Conservation (phyloP, 2,329 filamentous ascomycete species). For the Alternaria viburni region DNA sequence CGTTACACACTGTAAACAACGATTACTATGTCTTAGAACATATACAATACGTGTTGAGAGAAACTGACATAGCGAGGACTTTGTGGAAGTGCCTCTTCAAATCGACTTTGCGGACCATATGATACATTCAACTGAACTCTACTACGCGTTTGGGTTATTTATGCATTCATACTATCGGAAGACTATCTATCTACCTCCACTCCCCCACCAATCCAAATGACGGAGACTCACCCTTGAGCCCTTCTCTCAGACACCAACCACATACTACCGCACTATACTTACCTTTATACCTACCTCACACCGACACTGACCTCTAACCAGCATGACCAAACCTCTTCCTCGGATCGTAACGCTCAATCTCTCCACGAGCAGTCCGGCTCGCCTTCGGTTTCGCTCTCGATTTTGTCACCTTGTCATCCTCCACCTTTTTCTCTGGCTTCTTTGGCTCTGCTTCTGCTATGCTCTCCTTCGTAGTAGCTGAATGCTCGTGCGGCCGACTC, state of each 20-base stretch:
- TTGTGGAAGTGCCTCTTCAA: not conserved
- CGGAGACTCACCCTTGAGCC: not conserved
- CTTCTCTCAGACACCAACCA: not conserved
- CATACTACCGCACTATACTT: no score
- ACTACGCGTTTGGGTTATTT: not conserved
- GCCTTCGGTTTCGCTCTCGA: not conserved
- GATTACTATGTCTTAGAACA: no score
- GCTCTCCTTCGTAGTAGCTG: not conserved
- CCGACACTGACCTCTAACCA: no score
- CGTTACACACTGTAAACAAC: not conserved
- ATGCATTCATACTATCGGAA: not conserved
- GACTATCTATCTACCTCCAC: not conserved
- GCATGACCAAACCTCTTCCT: not conserved
- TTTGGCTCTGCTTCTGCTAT: not conserved
- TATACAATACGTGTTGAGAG: not conserved
- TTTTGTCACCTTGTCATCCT: not conserved
- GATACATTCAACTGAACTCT: not conserved
- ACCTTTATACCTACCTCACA: no score
- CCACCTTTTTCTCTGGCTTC: not conserved
- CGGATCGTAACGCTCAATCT: not conserved
- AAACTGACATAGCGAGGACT: accelerated
- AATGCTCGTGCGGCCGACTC: not conserved
- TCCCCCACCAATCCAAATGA: not conserved
- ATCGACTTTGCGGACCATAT: no score
- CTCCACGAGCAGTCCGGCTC: not conserved